Conservation (phyloP, 2,329 filamentous ascomycete species). For the Orbilia quercus region DNA sequence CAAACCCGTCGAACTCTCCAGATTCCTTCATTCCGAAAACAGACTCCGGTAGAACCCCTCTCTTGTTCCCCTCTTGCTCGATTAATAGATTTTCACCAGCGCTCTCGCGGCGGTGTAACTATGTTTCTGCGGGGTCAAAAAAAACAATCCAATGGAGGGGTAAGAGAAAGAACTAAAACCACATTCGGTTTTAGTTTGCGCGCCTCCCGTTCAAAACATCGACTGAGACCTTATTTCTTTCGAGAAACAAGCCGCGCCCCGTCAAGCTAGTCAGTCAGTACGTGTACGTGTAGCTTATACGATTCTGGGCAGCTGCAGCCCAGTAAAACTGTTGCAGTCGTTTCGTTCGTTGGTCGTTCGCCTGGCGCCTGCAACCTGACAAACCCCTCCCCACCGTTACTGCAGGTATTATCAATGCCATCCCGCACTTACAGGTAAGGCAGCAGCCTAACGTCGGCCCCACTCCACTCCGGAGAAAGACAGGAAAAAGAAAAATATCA, state of each 20-base stretch:
- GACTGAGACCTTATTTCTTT: slow-evolving; percentile 22
- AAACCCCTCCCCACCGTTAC: slow-evolving; percentile 50
- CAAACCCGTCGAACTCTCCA: slow-evolving; percentile 17
- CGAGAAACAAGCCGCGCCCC: slow-evolving; percentile 24
- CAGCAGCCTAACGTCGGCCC: slow-evolving; percentile 56
- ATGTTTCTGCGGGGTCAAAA: slow-evolving; percentile 37
- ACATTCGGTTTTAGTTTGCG: not conserved
- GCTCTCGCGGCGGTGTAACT: too few relatives aligned
- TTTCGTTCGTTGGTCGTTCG: slow-evolving; percentile 28
- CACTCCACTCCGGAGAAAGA: slow-evolving; percentile 52
- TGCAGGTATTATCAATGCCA: slow-evolving; percentile 56
- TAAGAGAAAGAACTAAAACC: not conserved
- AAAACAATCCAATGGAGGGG: slow-evolving; percentile 30
- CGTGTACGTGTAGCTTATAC: not conserved
- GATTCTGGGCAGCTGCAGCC: slow-evolving; percentile 31
- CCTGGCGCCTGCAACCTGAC: slow-evolving; percentile 36
- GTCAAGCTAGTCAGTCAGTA: too few relatives aligned
- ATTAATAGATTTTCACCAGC: too few relatives aligned
- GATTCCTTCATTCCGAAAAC: slow-evolving; percentile 35
- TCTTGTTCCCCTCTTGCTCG: slow-evolving; percentile 10
- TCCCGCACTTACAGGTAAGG: slow-evolving; percentile 56
- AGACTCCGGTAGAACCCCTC: slow-evolving; percentile 7
- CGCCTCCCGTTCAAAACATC: slow-evolving; percentile 5
- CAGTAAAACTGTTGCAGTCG: slow-evolving; percentile 31
- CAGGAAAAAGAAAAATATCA: slow-evolving; percentile 32